A percentile compares a stretch with the other conserved stretches of the same genome.
Evolutionary conservation across 768 basidiomycete genomes (phyloP).

Genomic region (Panaeolus cyanescens): DNA sequence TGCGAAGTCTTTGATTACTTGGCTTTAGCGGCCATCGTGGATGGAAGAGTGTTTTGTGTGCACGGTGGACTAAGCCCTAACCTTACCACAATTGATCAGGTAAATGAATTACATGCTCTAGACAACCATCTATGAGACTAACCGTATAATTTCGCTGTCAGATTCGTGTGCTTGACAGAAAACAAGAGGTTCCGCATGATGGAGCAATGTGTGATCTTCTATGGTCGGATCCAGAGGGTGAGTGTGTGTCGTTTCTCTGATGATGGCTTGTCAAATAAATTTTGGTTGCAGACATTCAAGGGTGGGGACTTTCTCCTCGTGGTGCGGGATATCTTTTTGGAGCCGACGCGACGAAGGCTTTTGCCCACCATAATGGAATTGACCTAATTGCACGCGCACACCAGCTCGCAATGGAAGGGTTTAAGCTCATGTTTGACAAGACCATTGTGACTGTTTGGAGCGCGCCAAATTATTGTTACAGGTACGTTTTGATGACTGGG

Average conservation of each 20-base stretch:
- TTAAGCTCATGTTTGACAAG: slow-evolving; percentile 95
- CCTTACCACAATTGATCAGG: slow-evolving; percentile 86
- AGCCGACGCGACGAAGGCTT: slow-evolving; percentile 85
- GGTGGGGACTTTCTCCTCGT: slow-evolving; percentile 97
- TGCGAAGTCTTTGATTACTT: slow-evolving; percentile 99
- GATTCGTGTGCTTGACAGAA: slow-evolving; percentile 94
- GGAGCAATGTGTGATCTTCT: slow-evolving; percentile 98
- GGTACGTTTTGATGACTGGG: slow-evolving; percentile 52
- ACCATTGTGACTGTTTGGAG: slow-evolving; percentile 98
- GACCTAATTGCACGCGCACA: slow-evolving; percentile 97
- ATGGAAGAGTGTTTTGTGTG: slow-evolving; percentile 95
- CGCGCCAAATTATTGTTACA: slow-evolving; percentile 97
- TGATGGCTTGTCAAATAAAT: background rate
- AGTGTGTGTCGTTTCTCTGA: slow-evolving; percentile 18
- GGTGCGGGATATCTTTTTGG: slow-evolving; percentile 97
- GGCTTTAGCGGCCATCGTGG: slow-evolving; percentile 93
- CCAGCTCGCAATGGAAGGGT: slow-evolving; percentile 98
- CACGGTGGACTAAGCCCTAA: slow-evolving; percentile 96
- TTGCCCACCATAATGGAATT: slow-evolving; percentile 89
- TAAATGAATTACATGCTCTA: slow-evolving; percentile 30
- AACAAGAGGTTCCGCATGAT: slow-evolving; percentile 98
- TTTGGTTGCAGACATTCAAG: slow-evolving; percentile 67
- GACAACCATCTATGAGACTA: no score
- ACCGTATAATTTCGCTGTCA: slow-evolving; percentile 23
- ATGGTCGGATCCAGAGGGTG: slow-evolving; percentile 99